phyloP scores from a whole-genome alignment of 2,329 filamentous ascomycete species.

The Sphaerostilbella broomeana region DNA sequence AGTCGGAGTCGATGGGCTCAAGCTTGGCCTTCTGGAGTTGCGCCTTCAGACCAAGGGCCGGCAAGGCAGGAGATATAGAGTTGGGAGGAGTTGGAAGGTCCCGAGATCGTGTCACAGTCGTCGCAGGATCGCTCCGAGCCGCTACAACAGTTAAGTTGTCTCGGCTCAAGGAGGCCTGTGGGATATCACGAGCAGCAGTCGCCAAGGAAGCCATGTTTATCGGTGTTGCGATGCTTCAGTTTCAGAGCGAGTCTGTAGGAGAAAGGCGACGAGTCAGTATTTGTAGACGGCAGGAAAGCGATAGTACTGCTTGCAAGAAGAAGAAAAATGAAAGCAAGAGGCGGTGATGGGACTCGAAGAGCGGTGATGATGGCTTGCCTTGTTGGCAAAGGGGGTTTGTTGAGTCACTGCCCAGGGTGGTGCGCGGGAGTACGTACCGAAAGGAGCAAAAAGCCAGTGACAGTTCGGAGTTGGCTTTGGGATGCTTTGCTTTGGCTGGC shows the following conservation, averaged over 20 bases:
- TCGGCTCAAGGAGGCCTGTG: slow-evolving; percentile 53
- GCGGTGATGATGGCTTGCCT: slow-evolving; percentile 13
- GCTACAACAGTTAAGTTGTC: slow-evolving; percentile 69
- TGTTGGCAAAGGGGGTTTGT: slow-evolving; percentile 7
- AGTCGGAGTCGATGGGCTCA: slow-evolving; percentile 72
- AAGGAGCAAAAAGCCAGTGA: slow-evolving; percentile 24
- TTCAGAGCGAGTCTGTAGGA: slow-evolving; percentile 32
- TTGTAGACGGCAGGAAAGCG: not conserved
- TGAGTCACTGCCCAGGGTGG: slow-evolving; percentile 17
- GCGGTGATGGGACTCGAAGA: slow-evolving; percentile 7
- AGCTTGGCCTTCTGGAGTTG: slow-evolving; percentile 55
- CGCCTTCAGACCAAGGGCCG: slow-evolving; percentile 71
- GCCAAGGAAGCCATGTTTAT: slow-evolving; percentile 58
- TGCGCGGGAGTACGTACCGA: slow-evolving; percentile 28
- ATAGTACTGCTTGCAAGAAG: not conserved
- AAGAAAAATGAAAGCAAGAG: slow-evolving; percentile 6
- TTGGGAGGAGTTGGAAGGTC: slow-evolving; percentile 85
- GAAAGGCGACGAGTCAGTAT: slow-evolving; percentile 8
- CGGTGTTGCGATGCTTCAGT: slow-evolving; percentile 37
- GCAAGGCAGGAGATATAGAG: slow-evolving; percentile 84
- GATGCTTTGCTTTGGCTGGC: slow-evolving; percentile 19
- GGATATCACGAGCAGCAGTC: slow-evolving; percentile 62
- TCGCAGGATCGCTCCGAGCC: slow-evolving; percentile 55
- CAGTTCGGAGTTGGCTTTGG: slow-evolving; percentile 18
- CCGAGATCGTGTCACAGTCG: slow-evolving; percentile 52